Percentiles rank a stretch among this genome's conserved stretches.
Conservation (phyloP, 192 early-diverging fungal species). For the Piromyces finnis region DNA sequence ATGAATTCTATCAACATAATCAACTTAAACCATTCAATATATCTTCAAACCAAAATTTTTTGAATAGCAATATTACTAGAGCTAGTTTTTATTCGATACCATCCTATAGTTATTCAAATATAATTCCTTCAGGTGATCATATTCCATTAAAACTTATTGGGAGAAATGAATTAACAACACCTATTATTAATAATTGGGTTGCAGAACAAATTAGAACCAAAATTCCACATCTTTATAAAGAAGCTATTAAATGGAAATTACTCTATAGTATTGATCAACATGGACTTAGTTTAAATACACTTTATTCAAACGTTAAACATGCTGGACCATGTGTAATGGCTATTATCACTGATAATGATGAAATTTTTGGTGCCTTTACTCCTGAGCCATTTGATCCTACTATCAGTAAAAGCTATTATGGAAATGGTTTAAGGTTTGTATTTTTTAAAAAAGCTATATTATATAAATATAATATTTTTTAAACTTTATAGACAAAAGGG, state of each 20-base stretch:
- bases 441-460: too few species aligned
- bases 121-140: neutral
- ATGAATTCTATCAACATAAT: neutral
- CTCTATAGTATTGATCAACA: conserved; percentile 87
- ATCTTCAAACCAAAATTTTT: neutral
- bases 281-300: conserved; percentile 72
- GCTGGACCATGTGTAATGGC: conserved; percentile 52
- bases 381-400: conserved; percentile 39
- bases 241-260: conserved; percentile 59
- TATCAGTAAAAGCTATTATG: conserved; percentile 34
- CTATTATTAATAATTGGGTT: neutral
- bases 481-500: too few species aligned
- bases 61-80: neutral
- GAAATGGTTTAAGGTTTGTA: conserved; percentile 58
- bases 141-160: neutral
- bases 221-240: conserved; percentile 55
- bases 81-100: neutral
- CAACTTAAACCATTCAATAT: neutral
- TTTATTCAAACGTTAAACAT: conserved; percentile 43
- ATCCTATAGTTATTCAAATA: neutral
- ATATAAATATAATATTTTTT: too few species aligned
- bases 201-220: neutral
- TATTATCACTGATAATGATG: conserved; percentile 40
- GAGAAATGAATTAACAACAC: neutral
- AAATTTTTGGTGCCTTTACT: conserved; percentile 58